phyloP scores from a whole-genome alignment of 2,329 filamentous ascomycete genomes.

The Diaporthe vexans region DNA sequence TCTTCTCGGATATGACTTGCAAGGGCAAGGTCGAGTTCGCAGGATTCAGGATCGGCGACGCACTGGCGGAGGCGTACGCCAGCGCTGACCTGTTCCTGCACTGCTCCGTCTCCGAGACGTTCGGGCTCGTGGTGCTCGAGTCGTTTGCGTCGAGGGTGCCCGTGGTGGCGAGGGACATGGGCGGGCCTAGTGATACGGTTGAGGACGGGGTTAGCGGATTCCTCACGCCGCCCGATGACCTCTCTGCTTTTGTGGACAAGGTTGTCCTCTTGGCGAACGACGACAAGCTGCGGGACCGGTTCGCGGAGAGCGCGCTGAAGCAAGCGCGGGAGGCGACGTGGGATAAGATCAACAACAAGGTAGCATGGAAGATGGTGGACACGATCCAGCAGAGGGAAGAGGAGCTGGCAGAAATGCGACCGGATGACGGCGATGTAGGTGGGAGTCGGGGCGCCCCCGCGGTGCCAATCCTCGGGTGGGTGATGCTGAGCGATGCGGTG shows the following conservation, averaged over 20 bases:
- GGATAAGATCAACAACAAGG: constrained; percentile 80
- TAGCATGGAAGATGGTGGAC: constrained; percentile 74
- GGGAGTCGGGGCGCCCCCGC: constrained; percentile 14
- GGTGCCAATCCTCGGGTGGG: constrained; percentile 60
- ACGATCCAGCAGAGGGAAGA: constrained; percentile 62
- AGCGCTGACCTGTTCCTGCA: constrained; percentile 79
- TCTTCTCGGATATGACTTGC: constrained; percentile 65
- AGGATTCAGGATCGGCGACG: constrained; percentile 72
- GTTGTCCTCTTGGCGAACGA: constrained; percentile 66
- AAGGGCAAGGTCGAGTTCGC: constrained; percentile 74
- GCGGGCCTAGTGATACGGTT: constrained; percentile 78
- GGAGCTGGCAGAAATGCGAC: constrained; percentile 47
- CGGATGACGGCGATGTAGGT: constrained; percentile 45
- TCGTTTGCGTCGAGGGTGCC: constrained; percentile 80
- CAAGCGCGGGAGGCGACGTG: constrained; percentile 76
- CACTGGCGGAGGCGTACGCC: constrained; percentile 76
- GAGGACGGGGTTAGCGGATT: constrained; percentile 71
- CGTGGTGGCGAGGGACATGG: constrained; percentile 77
- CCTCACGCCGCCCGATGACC: constrained; percentile 70
- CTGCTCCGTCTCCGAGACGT: constrained; percentile 80
- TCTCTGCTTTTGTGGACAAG: constrained; percentile 69
- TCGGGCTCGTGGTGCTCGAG: constrained; percentile 78
- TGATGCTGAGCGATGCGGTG: constrained; percentile 57
- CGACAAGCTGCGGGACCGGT: constrained; percentile 55
- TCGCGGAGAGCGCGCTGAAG: constrained; percentile 63